These are phyloP conservation scores for Chrysosporium keratinophilum DNA, from an alignment of 2,329 filamentous ascomycete genomes.

Conservation along the genomic window DNA sequence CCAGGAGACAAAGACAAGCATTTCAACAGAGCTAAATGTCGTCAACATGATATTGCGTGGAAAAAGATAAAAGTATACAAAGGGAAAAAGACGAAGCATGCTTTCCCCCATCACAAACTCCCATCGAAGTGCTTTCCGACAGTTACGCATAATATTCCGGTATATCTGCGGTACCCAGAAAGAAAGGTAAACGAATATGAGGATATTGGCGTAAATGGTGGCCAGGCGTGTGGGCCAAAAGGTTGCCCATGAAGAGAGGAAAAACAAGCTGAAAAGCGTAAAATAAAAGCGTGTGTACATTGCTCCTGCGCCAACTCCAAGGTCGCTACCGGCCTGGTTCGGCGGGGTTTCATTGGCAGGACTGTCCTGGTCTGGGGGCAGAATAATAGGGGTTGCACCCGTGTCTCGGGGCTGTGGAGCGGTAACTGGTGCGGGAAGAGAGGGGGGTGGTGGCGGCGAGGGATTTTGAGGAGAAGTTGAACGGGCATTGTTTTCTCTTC, in stretches of 20 bases:
- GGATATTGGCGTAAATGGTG: conserved; percentile 48
- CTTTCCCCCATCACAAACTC: conserved; percentile 81
- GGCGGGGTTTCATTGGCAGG: conserved; percentile 30
- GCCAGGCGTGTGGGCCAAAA: conserved; percentile 46
- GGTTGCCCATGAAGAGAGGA: conserved; percentile 50
- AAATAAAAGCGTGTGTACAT: conserved; percentile 55
- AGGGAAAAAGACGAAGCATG: conserved; percentile 62
- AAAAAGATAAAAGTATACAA: conserved; percentile 75
- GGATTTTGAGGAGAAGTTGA: conserved; percentile 5
- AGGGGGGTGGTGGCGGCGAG: not conserved
- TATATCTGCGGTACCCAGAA: conserved; percentile 89
- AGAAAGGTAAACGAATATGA: conserved; percentile 69
- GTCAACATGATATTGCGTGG: conserved; percentile 73
- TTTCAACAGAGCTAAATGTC: conserved; percentile 54
- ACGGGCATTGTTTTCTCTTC: conserved; percentile 25
- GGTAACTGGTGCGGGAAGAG: conserved; percentile 38
- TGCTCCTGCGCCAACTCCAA: conserved; percentile 41
- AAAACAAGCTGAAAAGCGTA: conserved; percentile 46
- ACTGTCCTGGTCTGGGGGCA: conserved; percentile 50
- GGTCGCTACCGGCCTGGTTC: conserved; percentile 25
- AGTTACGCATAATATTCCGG: conserved; percentile 83
- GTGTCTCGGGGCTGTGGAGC: conserved; percentile 35
- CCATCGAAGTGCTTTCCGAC: conserved; percentile 82
- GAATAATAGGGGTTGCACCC: conserved; percentile 46
- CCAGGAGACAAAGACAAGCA: conserved; percentile 61